A percentile compares a stretch with the other conserved stretches of the same genome.
Conservation (phyloP, 2,329 filamentous ascomycete genomes). For the Sordariomycetes sp. region DNA sequence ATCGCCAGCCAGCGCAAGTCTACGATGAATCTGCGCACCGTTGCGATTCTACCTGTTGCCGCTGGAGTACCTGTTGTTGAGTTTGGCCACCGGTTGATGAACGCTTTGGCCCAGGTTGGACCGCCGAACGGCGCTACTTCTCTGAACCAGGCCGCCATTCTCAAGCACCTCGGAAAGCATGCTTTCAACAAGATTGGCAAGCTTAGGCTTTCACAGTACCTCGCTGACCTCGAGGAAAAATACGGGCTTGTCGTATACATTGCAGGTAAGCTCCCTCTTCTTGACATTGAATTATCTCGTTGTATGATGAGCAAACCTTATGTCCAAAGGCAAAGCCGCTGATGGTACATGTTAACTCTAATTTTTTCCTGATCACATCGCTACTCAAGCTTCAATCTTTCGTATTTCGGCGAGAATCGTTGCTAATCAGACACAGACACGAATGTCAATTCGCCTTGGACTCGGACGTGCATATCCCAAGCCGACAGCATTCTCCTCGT, state of each 20-base stretch:
- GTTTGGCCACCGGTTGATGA: constrained; percentile 83
- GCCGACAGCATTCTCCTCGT: constrained; percentile 94
- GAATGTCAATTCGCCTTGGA: constrained; percentile 95
- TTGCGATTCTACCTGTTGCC: constrained; percentile 85
- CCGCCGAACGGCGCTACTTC: constrained; percentile 84
- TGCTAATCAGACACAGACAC: constrained; percentile 55
- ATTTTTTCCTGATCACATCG: constrained; percentile 57
- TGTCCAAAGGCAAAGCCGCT: constrained; percentile 41
- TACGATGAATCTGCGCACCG: constrained; percentile 84
- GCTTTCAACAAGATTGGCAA: constrained; percentile 98
- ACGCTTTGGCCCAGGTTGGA: constrained; percentile 81
- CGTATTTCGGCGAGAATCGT: not conserved
- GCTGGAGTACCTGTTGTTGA: constrained; percentile 89
- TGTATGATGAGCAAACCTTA: constrained; percentile 43
- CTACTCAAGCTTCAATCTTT: not conserved
- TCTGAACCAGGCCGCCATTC: constrained; percentile 84
- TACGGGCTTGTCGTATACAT: constrained; percentile 94
- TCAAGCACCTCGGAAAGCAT: constrained; percentile 91
- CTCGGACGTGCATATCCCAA: constrained; percentile 93
- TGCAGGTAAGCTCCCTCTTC: constrained; percentile 46
- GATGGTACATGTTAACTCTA: constrained; percentile 53
- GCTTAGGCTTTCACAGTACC: constrained; percentile 87
- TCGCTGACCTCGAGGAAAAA: constrained; percentile 94
- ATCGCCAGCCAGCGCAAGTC: constrained; percentile 58
- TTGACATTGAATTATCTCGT: constrained; percentile 4